Evolutionary conservation across 306 rosid genomes (phyloP).

Genomic region (Prunus padus): DNA sequence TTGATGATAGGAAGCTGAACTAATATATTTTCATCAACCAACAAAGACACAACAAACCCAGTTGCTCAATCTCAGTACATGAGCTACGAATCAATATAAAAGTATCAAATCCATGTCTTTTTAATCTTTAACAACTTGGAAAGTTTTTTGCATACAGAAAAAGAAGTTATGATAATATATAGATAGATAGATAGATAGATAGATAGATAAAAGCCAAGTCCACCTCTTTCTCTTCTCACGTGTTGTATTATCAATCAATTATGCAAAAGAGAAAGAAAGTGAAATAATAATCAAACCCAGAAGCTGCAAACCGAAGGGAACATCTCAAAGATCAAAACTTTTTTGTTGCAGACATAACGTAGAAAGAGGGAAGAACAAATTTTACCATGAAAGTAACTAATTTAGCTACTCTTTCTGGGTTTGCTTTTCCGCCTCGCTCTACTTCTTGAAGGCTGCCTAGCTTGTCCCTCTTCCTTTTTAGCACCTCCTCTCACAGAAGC

Average conservation of each 20-base stretch:
- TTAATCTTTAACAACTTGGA: not conserved
- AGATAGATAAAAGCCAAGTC: not conserved
- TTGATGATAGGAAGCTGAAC: not conserved
- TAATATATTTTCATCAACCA: not conserved
- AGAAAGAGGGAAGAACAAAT: not conserved
- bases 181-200: not conserved
- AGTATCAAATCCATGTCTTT: not conserved
- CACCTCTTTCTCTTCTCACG: not conserved
- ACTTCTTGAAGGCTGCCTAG: slow-evolving; percentile 52
- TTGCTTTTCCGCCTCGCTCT: slow-evolving; percentile 73
- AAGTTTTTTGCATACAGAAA: not conserved
- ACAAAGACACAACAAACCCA: not conserved
- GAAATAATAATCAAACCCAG: not conserved
- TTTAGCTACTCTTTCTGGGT: slow-evolving; percentile 78
- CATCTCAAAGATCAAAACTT: not conserved
- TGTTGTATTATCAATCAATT: too few species aligned
- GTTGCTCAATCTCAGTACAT: not conserved
- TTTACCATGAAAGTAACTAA: not conserved
- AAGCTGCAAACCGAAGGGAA: not conserved
- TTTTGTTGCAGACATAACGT: not conserved
- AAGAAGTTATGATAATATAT: not conserved
- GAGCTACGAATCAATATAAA: not conserved
- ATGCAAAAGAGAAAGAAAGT: not conserved
- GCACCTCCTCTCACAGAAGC: not conserved
- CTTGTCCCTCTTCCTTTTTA: slow-evolving; percentile 28